Evolutionary conservation across 441 rosid genomes (phyloP), one percentile per base, ranked within the genome.

Genomic region (Erysimum pusillum): DNA sequence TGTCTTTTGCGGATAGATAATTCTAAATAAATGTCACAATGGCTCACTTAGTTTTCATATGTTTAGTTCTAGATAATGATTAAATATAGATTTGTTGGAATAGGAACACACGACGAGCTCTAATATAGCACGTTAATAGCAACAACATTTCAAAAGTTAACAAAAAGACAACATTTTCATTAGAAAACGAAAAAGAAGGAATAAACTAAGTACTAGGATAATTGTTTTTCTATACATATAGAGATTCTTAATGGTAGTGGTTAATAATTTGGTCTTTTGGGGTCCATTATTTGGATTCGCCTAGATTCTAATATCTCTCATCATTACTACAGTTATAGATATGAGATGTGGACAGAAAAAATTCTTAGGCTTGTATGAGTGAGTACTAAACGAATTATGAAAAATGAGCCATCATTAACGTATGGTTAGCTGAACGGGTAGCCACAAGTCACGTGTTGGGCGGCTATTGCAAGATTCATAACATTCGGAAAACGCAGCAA

Each of bases 211-310:
- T 53, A 63, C 65, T 66, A 58, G 51, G 60, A 57, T 57, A 58
- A 38, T 49, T 41, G 5, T 56, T 34, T 61, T 61, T 54, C 0
- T 42, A 65, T 74, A 36, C 31, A 11, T 49, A 20, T 7, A 7
- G n/a, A 74, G 51, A 65, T 65, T 66, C 67, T 57, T 42, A 54
- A 35, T 46, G 59, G 60, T 38, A 22, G 72, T 74, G 25, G 48
- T 35, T 35, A 56, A 45, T 12, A 7, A 39, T 52, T 12, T 42
- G 45, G 57, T 15, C 2, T 35, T 36, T 45, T 15, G 18, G 31
- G 73, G 49, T 22, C 58, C 60, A 46, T 57, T 36, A 74, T 57
- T 12, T 58, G 60, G 52, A 74, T 74, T 57, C 60, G 52, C 58
- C 4, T 57, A 57, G 71, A 74, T 74, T 63, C 54, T 63, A 62